Evolutionary conservation across 176 grass and related monocot species (phyloP), one percentile per base, ranked within the genome.

Genomic region (Aechmea fasciata): DNA sequence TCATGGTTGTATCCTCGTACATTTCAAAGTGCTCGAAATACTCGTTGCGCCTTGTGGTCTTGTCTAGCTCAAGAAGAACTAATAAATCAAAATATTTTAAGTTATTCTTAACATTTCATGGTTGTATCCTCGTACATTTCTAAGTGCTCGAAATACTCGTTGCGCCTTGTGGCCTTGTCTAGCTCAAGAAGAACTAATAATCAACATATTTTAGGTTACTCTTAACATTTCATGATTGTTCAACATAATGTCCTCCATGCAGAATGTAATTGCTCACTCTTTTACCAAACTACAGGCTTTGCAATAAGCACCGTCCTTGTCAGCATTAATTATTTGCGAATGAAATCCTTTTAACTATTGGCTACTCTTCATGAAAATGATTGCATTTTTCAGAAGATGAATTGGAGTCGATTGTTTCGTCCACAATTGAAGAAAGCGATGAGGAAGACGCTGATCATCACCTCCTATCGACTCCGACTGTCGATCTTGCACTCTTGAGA

Each of bases 331-430:
- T 75, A 20, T 25, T 67, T 10, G 51, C 11, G 11, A n/a, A 4
- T 13, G 10, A 17, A 26, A 18, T 47, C 63, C 52, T 23, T 23
- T 18, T 69, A 3, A 18, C 47, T 71, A 71, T 68, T 10, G n/a
- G 10, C 20, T 79, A 29, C 17, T 77, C 29, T 59, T 76, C 2
- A 62, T 63, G 66, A 28, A 63, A 15, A 68, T 24, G 62, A 77
- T 47, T 80, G 67, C 33, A 0, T 85, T 63, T 68, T 75, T 23
- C 86, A 96, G 92, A 92, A 52, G 85, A 86, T 84, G 92, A 81
- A 11, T 82, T 77, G 69, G 85, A 84, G 11, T 90, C 89, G 61
- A 20, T 54, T 53, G 67, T 75, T 82, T 96, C 83, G 74, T 80
- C 88, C 2, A 41, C 82, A 12, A 71, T 73, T 50, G 86, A 85